These are phyloP conservation scores for Alternaria sp. DNA, from an alignment of 2,329 filamentous ascomycete genomes.

Conservation along the genomic window DNA sequence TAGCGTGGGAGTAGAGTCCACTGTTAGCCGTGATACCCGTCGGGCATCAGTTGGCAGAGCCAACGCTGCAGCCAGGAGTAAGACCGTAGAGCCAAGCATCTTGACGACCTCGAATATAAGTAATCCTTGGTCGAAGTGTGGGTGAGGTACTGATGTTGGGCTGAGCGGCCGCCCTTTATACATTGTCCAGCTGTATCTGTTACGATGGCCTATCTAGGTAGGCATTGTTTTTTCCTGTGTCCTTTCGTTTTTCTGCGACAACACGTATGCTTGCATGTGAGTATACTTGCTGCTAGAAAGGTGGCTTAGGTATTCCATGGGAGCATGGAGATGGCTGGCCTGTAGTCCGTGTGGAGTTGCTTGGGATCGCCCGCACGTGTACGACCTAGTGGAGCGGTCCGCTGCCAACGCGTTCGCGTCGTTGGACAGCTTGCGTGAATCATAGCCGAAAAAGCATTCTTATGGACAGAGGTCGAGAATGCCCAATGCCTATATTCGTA, in stretches of 20 bases:
- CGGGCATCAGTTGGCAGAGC: neutral
- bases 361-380: neutral
- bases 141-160: neutral
- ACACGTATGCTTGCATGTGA: neutral
- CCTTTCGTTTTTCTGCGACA: neutral
- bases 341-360: neutral
- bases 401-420: neutral
- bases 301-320: neutral
- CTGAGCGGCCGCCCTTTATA: neutral
- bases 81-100: neutral
- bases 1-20: neutral
- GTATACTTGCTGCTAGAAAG: rapidly evolving
- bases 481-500: neutral
- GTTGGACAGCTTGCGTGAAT: neutral
- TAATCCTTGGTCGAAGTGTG: neutral
- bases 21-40: neutral
- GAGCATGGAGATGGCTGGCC: neutral
- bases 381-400: neutral
- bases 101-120: neutral
- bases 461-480: neutral
- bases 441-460: neutral
- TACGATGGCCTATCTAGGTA: neutral
- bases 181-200: neutral
- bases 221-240: neutral
- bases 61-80: neutral